These are phyloP conservation scores for Fusarium caatingaense DNA, from an alignment of 2,329 filamentous ascomycete genomes.

Conservation along the genomic window DNA sequence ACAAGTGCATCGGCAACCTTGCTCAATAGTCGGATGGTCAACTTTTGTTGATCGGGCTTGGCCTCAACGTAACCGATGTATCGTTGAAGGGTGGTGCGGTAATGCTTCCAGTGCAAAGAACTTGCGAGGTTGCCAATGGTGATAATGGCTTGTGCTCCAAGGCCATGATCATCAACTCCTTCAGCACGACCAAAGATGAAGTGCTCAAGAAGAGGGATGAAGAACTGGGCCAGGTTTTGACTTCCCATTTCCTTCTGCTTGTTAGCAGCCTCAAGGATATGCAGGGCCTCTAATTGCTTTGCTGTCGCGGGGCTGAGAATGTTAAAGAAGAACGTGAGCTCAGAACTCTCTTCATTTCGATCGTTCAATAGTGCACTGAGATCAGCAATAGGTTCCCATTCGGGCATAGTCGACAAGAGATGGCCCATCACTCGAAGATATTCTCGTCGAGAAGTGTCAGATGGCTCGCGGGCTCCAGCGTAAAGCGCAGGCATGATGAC, in stretches of 20 bases:
- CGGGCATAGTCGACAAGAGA: constrained; percentile 76
- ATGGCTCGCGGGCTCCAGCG: constrained; percentile 78
- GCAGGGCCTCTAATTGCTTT: constrained; percentile 84
- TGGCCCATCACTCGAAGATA: constrained; percentile 83
- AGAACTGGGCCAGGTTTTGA: constrained; percentile 84
- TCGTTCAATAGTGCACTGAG: constrained; percentile 74
- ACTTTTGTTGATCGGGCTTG: constrained; percentile 86
- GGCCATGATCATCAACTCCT: constrained; percentile 79
- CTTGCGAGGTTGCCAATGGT: constrained; percentile 80
- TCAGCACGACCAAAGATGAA: constrained; percentile 88
- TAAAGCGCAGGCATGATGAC: constrained; percentile 82
- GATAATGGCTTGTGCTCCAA: constrained; percentile 86
- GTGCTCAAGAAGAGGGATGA: constrained; percentile 92
- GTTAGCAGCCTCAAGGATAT: constrained; percentile 78
- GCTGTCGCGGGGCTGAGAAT: constrained; percentile 90
- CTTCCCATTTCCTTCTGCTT: constrained; percentile 73
- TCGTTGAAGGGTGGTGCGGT: constrained; percentile 82
- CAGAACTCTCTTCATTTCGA: constrained; percentile 71
- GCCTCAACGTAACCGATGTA: constrained; percentile 85
- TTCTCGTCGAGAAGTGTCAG: constrained; percentile 87
- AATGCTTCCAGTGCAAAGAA: constrained; percentile 90
- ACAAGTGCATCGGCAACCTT: constrained; percentile 83
- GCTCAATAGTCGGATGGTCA: constrained; percentile 83
- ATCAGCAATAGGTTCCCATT: constrained; percentile 78
- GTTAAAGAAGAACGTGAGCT: constrained; percentile 88